Evolutionary conservation across 2,329 filamentous ascomycete genomes (phyloP).

Genomic region (Ceratocystis diversiconidia): DNA sequence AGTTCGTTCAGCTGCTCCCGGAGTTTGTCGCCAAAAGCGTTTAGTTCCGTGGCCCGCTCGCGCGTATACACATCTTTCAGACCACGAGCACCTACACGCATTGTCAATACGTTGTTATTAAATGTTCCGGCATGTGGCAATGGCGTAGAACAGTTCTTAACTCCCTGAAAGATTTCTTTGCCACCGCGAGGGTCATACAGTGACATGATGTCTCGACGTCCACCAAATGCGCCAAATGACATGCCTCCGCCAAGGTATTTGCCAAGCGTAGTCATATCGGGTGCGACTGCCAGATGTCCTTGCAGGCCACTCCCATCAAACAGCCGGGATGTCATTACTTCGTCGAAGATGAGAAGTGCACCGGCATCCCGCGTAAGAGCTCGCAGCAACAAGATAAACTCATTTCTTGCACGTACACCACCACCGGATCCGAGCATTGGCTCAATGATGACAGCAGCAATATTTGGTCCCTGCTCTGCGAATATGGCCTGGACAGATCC

Average conservation of each 20-base stretch:
- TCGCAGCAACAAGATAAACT: slow-evolving; percentile 40
- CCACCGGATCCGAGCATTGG: slow-evolving; percentile 51
- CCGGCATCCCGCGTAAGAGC: slow-evolving; percentile 27
- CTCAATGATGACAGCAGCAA: slow-evolving; percentile 53
- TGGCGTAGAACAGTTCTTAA: slow-evolving; percentile 38
- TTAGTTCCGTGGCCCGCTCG: slow-evolving; percentile 24
- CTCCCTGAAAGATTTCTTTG: slow-evolving; percentile 44
- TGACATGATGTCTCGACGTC: slow-evolving; percentile 42
- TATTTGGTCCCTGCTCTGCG: slow-evolving; percentile 24
- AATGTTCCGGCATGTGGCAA: slow-evolving; percentile 48
- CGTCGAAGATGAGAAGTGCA: slow-evolving; percentile 52
- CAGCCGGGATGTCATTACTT: slow-evolving; percentile 55
- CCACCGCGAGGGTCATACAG: slow-evolving; percentile 37
- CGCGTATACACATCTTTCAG: slow-evolving; percentile 27
- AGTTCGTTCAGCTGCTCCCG: slow-evolving; percentile 22
- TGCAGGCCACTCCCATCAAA: slow-evolving; percentile 34
- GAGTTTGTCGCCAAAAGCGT: slow-evolving; percentile 24
- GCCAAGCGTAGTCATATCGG: slow-evolving; percentile 50
- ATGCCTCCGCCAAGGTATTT: slow-evolving; percentile 55
- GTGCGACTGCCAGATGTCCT: slow-evolving; percentile 30
- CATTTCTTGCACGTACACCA: slow-evolving; percentile 34
- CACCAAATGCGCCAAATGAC: slow-evolving; percentile 53
- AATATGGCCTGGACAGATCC: slow-evolving; percentile 30
- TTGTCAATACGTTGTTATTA: slow-evolving; percentile 51
- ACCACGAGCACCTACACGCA: slow-evolving; percentile 25